Conservation (phyloP, 2,329 filamentous ascomycete species). For the Aspergillus tanneri region DNA sequence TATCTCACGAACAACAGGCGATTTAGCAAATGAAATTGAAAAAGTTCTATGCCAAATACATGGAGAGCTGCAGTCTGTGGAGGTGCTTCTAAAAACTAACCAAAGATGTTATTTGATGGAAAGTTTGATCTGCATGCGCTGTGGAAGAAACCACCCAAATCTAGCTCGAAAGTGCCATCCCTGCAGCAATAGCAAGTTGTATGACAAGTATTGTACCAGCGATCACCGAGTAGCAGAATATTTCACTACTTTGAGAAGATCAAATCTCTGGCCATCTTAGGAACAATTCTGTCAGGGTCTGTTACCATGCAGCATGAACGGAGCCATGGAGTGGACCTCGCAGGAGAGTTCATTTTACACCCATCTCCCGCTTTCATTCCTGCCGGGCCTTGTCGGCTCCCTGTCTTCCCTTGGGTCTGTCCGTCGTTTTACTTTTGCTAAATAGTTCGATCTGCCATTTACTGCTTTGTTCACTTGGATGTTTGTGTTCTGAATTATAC, state of each 20-base stretch:
- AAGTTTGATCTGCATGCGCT: not conserved
- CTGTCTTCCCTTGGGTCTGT: too few relatives aligned
- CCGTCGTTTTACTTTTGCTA: too few relatives aligned
- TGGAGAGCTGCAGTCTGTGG: not conserved
- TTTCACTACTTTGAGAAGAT: not conserved
- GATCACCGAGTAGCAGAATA: conserved; percentile 5
- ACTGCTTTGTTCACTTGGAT: too few relatives aligned
- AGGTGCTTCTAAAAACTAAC: not conserved
- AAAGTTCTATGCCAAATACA: not conserved
- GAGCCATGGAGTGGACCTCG: too few relatives aligned
- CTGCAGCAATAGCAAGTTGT: not conserved
- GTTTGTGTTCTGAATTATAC: too few relatives aligned
- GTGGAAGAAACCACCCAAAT: not conserved
- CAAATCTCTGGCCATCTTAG: conserved; percentile 4
- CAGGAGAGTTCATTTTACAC: too few relatives aligned
- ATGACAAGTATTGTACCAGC: not conserved
- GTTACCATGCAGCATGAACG: too few relatives aligned
- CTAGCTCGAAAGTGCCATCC: not conserved
- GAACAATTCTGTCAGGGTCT: too few relatives aligned
- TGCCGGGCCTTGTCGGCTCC: too few relatives aligned
- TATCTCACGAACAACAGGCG: not conserved
- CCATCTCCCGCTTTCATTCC: too few relatives aligned
- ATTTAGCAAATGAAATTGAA: not conserved
- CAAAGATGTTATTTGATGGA: not conserved
- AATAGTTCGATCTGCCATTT: too few relatives aligned